A percentile compares a stretch with the other conserved stretches of the same genome.
Evolutionary conservation across 768 basidiomycete genomes (phyloP).

Genomic region (Boletus speciosus): DNA sequence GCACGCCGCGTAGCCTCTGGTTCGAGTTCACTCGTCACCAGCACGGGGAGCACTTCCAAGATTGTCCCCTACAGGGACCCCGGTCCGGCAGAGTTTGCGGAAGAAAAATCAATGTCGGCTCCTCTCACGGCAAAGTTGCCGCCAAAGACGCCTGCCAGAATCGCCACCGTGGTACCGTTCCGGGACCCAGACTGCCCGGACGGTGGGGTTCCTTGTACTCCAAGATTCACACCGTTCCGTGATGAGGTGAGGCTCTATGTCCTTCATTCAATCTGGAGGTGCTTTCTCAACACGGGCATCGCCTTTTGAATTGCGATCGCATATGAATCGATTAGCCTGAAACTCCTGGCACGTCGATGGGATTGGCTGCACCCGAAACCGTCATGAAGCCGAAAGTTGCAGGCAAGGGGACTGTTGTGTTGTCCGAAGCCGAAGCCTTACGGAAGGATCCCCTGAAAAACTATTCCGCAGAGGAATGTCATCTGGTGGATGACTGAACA

Average conservation of each 20-base stretch:
- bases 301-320: neutral
- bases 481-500: conserved; percentile 23
- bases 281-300: conserved; percentile 3
- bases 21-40: conserved; percentile 12
- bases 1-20: conserved; percentile 49
- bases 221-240: conserved; percentile 67
- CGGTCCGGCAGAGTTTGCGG: conserved; percentile 37
- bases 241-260: conserved; percentile 54
- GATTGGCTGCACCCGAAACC: conserved; percentile 43
- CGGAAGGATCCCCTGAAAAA: conserved; percentile 81
- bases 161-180: conserved; percentile 37
- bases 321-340: conserved; percentile 16
- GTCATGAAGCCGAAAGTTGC: conserved; percentile 64
- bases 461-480: conserved; percentile 39
- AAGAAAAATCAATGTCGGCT: conserved; percentile 28
- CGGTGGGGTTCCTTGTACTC: conserved; percentile 40
- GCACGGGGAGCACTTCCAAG: conserved; percentile 42
- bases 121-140: conserved; percentile 30
- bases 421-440: conserved; percentile 73
- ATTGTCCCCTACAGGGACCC: conserved; percentile 69
- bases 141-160: conserved; percentile 35
- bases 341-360: conserved; percentile 24
- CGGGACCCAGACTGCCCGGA: conserved; percentile 32
- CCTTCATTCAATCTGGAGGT: conserved; percentile 1
- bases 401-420: conserved; percentile 38